These are phyloP conservation scores for Mucor saturninus DNA, from an alignment of 371 early-diverging fungal genomes.

Conservation along the genomic window DNA sequence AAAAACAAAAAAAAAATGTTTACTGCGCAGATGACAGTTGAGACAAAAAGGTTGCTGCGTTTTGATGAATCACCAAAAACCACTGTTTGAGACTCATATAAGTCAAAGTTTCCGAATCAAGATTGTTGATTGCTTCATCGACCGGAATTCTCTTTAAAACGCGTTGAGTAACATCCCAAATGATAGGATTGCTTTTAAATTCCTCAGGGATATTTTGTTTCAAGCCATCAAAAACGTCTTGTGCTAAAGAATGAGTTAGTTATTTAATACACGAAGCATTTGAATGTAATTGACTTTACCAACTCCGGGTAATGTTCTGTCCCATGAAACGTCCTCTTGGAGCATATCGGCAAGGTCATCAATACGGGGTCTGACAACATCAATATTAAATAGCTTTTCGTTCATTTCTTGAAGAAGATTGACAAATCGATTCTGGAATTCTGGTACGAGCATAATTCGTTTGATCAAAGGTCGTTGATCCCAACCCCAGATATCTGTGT, in stretches of 20 bases:
- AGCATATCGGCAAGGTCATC: conserved; percentile 26
- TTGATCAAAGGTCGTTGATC: conserved; percentile 23
- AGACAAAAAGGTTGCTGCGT: not conserved
- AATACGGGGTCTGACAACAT: conserved; percentile 23
- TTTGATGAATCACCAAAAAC: not conserved
- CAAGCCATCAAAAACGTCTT: too few relatives aligned
- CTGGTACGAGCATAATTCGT: conserved; percentile 13
- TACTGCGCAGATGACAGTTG: not conserved
- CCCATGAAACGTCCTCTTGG: conserved; percentile 28
- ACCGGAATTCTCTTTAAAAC: too few relatives aligned
- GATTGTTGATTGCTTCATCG: too few relatives aligned
- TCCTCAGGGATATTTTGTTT: too few relatives aligned
- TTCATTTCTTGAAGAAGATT: conserved; percentile 8
- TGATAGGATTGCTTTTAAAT: too few relatives aligned
- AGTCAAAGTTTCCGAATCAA: too few relatives aligned
- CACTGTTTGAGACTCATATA: too few relatives aligned
- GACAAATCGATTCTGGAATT: conserved; percentile 22
- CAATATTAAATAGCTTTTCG: conserved; percentile 23
- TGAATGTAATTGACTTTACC: not conserved
- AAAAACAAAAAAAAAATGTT: too few relatives aligned
- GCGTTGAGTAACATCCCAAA: too few relatives aligned
- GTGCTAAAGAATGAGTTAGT: too few relatives aligned
- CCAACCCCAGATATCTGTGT: conserved; percentile 30
- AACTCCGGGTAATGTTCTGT: conserved; percentile 10
- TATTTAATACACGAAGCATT: too few relatives aligned